phyloP scores from a whole-genome alignment of 1,284 basidiomycete genomes.

The Leccinum huronense region DNA sequence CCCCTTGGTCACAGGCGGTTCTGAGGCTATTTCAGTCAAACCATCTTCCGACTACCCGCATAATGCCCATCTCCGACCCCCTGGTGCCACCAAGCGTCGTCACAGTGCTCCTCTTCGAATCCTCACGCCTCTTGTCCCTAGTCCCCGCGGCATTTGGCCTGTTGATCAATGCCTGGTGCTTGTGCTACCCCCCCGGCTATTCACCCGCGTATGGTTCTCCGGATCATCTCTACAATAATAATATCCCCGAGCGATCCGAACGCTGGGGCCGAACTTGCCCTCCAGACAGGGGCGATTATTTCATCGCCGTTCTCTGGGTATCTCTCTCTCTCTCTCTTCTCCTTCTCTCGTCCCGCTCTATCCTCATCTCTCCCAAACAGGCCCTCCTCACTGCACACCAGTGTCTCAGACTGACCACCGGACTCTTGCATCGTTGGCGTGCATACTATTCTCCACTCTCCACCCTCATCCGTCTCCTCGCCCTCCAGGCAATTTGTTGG shows the following conservation, averaged over 20 bases:
- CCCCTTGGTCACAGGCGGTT: slow-evolving; percentile 6
- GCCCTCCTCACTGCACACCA: slow-evolving; percentile 79
- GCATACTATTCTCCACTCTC: slow-evolving; percentile 79
- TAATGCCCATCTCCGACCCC: slow-evolving; percentile 47
- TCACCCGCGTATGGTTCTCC: slow-evolving; percentile 16
- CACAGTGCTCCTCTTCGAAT: slow-evolving; percentile 45
- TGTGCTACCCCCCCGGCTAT: slow-evolving; percentile 43
- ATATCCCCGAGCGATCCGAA: slow-evolving; percentile 1
- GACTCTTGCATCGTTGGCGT: slow-evolving; percentile 77
- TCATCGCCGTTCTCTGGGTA: slow-evolving; percentile 67
- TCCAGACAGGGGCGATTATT: slow-evolving; percentile 57
- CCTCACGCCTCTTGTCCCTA: slow-evolving; percentile 62
- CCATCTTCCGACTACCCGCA: slow-evolving; percentile 62
- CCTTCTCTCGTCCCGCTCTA: neutral
- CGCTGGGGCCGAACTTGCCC: slow-evolving; percentile 25
- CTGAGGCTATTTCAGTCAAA: slow-evolving; percentile 39
- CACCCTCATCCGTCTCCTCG: slow-evolving; percentile 79
- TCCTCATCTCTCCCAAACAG: slow-evolving; percentile 36
- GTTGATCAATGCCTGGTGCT: slow-evolving; percentile 55
- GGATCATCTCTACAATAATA: slow-evolving; percentile 1
- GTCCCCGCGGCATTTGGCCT: slow-evolving; percentile 70
- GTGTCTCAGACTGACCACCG: slow-evolving; percentile 75
- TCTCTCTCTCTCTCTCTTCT: slow-evolving; percentile 20
- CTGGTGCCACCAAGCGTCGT: slow-evolving; percentile 44
- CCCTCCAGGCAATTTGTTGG: slow-evolving; percentile 86